These are phyloP conservation scores for Domatiomyces catenatus DNA, from an alignment of 2,329 filamentous ascomycete genomes.

Conservation along the genomic window DNA sequence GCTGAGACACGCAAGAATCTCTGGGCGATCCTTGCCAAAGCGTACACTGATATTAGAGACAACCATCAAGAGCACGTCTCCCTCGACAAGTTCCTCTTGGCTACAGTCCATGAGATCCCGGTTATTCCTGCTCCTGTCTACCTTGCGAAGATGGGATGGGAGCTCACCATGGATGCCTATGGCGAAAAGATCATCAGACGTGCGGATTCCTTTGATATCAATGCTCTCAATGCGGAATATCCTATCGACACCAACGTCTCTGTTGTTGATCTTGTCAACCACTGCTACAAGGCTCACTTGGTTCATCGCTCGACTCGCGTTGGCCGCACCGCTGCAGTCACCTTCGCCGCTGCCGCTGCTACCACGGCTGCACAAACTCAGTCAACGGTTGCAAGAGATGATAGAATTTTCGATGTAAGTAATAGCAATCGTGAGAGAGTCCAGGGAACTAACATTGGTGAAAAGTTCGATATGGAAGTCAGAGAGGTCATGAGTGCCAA, in stretches of 20 bases:
- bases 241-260: conserved; percentile 21
- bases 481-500: too few species aligned
- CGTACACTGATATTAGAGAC: conserved; percentile 41
- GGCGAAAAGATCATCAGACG: conserved; percentile 5
- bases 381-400: too few species aligned
- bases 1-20: conserved; percentile 36
- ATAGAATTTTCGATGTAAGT: too few species aligned
- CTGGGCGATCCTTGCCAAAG: conserved; percentile 39
- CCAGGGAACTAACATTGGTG: too few species aligned
- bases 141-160: conserved; percentile 34
- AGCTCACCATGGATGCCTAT: conserved; percentile 1
- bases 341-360: conserved; percentile 17
- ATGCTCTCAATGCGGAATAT: conserved; percentile 11
- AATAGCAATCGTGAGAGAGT: too few species aligned
- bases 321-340: conserved; percentile 15
- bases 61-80: conserved; percentile 33
- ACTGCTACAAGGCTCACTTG: conserved; percentile 21
- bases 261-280: conserved; percentile 20
- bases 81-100: conserved; percentile 33
- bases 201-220: conserved; percentile 2
- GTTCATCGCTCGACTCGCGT: conserved; percentile 12
- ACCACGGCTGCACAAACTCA: too few species aligned
- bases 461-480: too few species aligned
- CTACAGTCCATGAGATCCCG: conserved; percentile 33
- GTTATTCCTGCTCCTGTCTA: conserved; percentile 33